Percentiles rank a stretch among this genome's conserved stretches.
Conservation (phyloP, 805 yeast genomes). For the Candida ascalaphidarum region DNA sequence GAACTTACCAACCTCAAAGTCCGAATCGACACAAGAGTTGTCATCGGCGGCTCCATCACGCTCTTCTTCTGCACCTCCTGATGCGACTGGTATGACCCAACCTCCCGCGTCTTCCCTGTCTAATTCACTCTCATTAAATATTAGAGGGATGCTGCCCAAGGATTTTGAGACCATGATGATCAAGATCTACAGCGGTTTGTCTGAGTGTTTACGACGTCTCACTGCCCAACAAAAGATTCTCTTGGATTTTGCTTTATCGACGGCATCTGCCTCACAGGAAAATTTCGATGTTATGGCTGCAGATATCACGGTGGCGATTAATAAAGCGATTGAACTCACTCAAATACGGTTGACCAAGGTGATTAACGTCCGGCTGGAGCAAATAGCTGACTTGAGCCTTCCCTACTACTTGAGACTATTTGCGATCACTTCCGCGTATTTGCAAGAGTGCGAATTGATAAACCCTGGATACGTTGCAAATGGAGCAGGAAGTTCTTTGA, state of each 20-base stretch:
- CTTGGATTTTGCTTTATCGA: conserved; percentile 53
- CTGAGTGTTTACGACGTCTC: conserved; percentile 68
- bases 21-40: background rate
- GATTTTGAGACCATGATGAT: conserved; percentile 71
- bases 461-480: conserved; percentile 57
- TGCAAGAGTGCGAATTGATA: conserved; percentile 76
- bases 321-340: conserved; percentile 58
- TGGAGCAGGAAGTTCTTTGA: conserved; percentile 42
- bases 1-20: conserved; percentile 42
- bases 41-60: conserved; percentile 18
- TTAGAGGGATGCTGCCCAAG: conserved; percentile 59
- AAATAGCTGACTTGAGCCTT: conserved; percentile 48
- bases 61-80: conserved; percentile 19
- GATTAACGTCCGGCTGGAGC: conserved; percentile 67
- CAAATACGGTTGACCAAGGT: conserved; percentile 75
- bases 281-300: conserved; percentile 43
- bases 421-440: conserved; percentile 56
- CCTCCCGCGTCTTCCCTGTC: conserved; percentile 4
- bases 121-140: conserved; percentile 30
- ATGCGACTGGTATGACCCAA: conserved; percentile 3
- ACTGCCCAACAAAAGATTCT: conserved; percentile 73
- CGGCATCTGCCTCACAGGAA: conserved; percentile 15
- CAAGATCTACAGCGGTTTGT: conserved; percentile 50
- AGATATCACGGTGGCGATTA: conserved; percentile 60
- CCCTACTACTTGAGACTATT: conserved; percentile 62